Evolutionary conservation across 208 protist genomes (phyloP), one percentile per base, ranked within the genome.

Genomic region (Acanthamoeba lenticulata): DNA sequence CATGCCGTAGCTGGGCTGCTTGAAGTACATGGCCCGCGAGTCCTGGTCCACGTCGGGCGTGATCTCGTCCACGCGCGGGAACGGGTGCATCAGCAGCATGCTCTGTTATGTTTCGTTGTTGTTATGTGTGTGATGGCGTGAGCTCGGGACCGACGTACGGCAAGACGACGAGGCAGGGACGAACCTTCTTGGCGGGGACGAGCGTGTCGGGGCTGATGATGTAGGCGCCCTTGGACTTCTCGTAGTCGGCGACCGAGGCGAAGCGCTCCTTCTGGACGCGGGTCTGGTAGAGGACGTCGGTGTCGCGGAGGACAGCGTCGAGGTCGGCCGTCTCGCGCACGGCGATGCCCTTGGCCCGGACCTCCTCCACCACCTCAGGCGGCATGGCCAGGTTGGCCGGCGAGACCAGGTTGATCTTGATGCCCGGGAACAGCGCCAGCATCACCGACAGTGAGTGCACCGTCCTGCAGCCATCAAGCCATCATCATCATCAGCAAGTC

Each of bases 201-300:
- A 99, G 96, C 15, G 95, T 96, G 24, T 94, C 96, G 44, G 96
- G 94, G 67, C 98, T 97, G 69, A 99, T 97, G 34, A 94, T 77
- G 88, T 93, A 90, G 38, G 38, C 27, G 3, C 52, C 93, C 94
- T 98, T 98, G 52, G 98, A 97, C 19, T 65, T 44, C 62, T 98
- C 97, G 95, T 99, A 99, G 44, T 98, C 97, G 17, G 96, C 96
- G 9, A 49, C 77, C 85, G 24, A 95, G 3, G 45, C 65, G 95
- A 99, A 99, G 77, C 99, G 97, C 97, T 99, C 99, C 97, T 99
- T 99, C 97, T 99, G 99, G 62, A 99, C 95, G 3, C 99, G 96
- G 5, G 99, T 99, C 13, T 98, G 96, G 96, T 99, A 99, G 40
- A 99, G 96, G 38, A 99, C 99, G 94, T 99, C 99, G 72, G 98